A percentile compares a stretch with the other conserved stretches of the same genome.
Evolutionary conservation across 352 stramenopile species (phyloP).

Genomic region (Globisporangium splendens): DNA sequence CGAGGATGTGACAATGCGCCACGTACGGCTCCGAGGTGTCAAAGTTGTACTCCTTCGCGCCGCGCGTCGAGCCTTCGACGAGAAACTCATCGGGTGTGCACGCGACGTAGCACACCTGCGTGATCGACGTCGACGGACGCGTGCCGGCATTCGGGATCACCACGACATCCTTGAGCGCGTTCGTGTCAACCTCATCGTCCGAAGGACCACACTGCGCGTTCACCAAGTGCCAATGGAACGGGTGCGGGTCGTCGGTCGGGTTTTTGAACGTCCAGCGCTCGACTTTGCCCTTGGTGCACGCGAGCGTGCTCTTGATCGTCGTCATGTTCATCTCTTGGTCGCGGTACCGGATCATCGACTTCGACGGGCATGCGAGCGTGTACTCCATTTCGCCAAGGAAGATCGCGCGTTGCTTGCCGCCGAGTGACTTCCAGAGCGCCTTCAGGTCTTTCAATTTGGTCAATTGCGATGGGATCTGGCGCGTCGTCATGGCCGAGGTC

Average conservation of each 20-base stretch:
- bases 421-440: too few species aligned
- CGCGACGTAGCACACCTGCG: too few species aligned
- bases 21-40: too few species aligned
- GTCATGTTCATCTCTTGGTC: slow-evolving; percentile 53
- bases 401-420: too few species aligned
- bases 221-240: slow-evolving; percentile 50
- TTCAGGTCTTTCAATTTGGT: too few species aligned
- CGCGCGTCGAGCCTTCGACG: too few species aligned
- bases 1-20: slow-evolving; percentile 59
- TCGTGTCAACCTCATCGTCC: slow-evolving; percentile 33
- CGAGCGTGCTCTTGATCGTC: slow-evolving; percentile 35
- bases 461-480: too few species aligned
- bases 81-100: too few species aligned
- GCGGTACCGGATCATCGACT: slow-evolving; percentile 43
- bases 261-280: slow-evolving; percentile 49
- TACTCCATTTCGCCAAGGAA: slow-evolving; percentile 53
- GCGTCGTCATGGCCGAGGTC: slow-evolving; percentile 7
- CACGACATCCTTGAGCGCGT: slow-evolving; percentile 36
- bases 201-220: slow-evolving; percentile 36
- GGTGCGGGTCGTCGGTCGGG: slow-evolving; percentile 39
- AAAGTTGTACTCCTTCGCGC: too few species aligned
- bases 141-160: too few species aligned
- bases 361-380: slow-evolving; percentile 27
- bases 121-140: too few species aligned
- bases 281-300: slow-evolving; percentile 38